These are phyloP conservation scores for Kalaharituber pfeilii DNA, from an alignment of 2,329 filamentous ascomycete genomes.

Conservation along the genomic window DNA sequence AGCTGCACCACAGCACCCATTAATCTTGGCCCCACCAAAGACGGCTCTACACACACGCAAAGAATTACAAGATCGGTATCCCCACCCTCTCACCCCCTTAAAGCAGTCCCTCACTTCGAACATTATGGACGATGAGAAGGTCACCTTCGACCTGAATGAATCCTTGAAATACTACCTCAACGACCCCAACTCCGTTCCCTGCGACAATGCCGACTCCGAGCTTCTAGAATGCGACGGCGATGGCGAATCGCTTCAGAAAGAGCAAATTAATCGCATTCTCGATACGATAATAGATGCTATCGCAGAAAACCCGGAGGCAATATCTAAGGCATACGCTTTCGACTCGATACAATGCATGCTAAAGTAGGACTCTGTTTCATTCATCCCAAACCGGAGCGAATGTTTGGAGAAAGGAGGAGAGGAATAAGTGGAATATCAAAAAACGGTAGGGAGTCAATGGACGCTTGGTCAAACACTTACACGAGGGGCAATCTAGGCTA, in stretches of 20 bases:
- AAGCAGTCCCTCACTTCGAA: too few species aligned
- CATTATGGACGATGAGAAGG: conserved; percentile 50
- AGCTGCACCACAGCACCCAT: too few species aligned
- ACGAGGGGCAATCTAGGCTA: conserved; percentile 6
- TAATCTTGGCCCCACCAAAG: too few species aligned
- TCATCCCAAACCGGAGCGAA: too few species aligned
- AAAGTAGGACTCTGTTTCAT: conserved; percentile 45
- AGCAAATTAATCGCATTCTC: conserved; percentile 33
- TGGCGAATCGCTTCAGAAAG: background rate
- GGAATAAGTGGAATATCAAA: background rate
- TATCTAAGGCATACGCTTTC: conserved; percentile 60
- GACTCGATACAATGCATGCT: conserved; percentile 90
- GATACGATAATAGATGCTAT: conserved; percentile 88
- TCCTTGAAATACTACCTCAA: conserved; percentile 93
- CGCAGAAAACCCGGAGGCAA: conserved; percentile 76
- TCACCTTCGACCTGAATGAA: conserved; percentile 89
- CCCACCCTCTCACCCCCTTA: too few species aligned
- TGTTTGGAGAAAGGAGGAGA: background rate
- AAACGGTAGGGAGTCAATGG: background rate
- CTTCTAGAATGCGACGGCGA: conserved; percentile 43
- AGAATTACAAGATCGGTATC: too few species aligned
- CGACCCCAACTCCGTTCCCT: conserved; percentile 67
- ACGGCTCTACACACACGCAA: too few species aligned
- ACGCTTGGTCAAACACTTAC: background rate
- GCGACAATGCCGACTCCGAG: conserved; percentile 65